Evolutionary conservation across 495 filamentous ascomycete species (phyloP), one percentile per base, ranked within the genome.

Genomic region (Penicillium goetzii): DNA sequence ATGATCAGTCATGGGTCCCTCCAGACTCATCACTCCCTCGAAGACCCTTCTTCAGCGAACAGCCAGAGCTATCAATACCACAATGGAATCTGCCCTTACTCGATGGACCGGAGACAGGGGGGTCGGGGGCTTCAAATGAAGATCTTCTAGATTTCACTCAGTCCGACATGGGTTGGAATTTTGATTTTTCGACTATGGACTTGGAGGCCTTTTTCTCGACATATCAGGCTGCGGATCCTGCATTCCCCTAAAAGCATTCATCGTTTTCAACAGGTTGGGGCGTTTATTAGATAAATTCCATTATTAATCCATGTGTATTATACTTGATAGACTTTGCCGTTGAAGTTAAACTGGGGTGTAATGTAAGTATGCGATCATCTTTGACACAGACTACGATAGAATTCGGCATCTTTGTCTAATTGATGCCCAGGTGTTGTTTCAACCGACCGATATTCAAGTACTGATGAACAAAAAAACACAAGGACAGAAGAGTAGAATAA

Each of bases 121-220:
- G 68, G 7, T 76, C 72, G 17, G 63, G 65, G 3, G 75, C 66
- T 0, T 75, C 73, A 36, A 71, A 56, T 0, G 76, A 80, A 9
- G 76, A 78, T 50, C 63, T 80, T 2, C 71, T 76, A 3, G 79
- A 81, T 58, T 73, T 81, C 28, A 80, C 77, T 4, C 73, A 77
- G 59, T 73, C 75, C 0, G 79, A 81, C 53, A 79, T 81, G 73
- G 76, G 77, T 15, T 81, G 77, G 77, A 71, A 80, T 51, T 77
- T 81, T 63, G 76, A 81, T 52, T 79, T 81, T 45, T 81, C 79
- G 3, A 79, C 77, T 0, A 79, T 81, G 76, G 79, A 81, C 56
- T 60, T 81, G 17, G 78, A 80, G 32, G 70, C 77, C 0, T 80
- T 81, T 50, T 75, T 79, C 52, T 81, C 77, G 9, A 63, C 76